Evolutionary conservation across 352 stramenopile genomes (phyloP), one percentile per base, ranked within the genome.

Genomic region (Phytophthora syringae): DNA sequence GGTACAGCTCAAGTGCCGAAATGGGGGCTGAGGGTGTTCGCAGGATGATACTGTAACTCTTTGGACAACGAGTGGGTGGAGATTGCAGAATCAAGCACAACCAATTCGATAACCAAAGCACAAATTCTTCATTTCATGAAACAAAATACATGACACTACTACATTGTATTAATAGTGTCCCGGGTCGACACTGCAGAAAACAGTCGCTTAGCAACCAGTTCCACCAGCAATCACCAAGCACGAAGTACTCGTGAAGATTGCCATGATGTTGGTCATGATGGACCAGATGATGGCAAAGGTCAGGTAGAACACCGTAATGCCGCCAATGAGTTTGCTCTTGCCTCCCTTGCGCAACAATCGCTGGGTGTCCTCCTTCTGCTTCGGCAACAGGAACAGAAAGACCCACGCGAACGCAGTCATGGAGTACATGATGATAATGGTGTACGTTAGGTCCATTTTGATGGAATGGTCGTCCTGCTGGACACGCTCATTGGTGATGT

Each of bases 221-320:
- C 76, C 76, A 13, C 72, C 72, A 16, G 76, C 72, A 30, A 84
- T 76, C 18, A 74, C 50, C 11, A 84, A 54, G 47, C 62, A 74
- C 3, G 66, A 74, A 11, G 60, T 74, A 47, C 53, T 63, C 2
- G 60, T 24, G 43, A 70, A 74, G 20, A 74, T 74, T 36, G 66
- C 66, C 53, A 74, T 64, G 48, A 66, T 67, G 50, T 74, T 74
- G 36, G 60, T 70, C 58, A 55, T 70, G 16, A 74, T 21, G 9
- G 66, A 74, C 66, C 66, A 74, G 0, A 74, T 44, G 6, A 80
- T 44, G 24, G 60, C 61, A 40, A 81, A 75, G 9, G 71, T 32
- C 12, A 81, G 51, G 32, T 77, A 67, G 22, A 72, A 62, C 7
- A 77, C 16, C 11, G 72, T 81, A 32, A 77, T 28, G 15, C 58